phyloP scores from a whole-genome alignment of 345 rosid genomes.

The Hevea brasiliensis region DNA sequence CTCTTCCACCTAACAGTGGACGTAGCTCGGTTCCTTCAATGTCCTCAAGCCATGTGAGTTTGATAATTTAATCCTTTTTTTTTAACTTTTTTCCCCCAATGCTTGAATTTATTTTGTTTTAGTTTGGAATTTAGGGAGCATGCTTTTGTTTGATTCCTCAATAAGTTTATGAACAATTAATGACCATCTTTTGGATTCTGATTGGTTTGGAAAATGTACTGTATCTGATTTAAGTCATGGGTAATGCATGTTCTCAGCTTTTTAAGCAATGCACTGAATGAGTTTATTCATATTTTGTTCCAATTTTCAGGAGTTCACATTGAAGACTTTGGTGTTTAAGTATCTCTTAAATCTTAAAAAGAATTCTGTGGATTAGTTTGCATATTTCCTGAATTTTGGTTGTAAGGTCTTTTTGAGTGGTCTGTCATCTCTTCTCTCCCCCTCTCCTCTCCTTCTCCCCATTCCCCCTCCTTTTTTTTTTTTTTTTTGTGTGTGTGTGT shows the following conservation, averaged over 20 bases:
- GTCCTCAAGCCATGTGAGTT: slow-evolving; percentile 44
- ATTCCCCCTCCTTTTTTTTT: no score
- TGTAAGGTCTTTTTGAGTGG: neutral
- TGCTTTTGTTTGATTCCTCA: slow-evolving; percentile 8
- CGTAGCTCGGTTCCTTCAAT: slow-evolving; percentile 39
- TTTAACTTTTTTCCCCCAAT: neutral
- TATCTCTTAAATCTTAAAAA: neutral
- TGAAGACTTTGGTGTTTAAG: neutral
- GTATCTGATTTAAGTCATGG: neutral
- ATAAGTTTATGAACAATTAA: neutral
- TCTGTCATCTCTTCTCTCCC: no score
- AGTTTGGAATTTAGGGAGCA: neutral
- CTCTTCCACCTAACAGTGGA: slow-evolving; percentile 33
- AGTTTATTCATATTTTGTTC: neutral
- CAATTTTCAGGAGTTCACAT: neutral
- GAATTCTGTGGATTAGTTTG: neutral
- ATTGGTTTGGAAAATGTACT: neutral
- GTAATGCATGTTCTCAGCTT: neutral
- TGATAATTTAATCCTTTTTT: neutral
- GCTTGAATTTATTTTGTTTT: slow-evolving; percentile 1
- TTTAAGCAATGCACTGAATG: neutral
- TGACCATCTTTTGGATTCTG: neutral
- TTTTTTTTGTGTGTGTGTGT: neutral
- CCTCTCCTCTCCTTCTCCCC: no score
- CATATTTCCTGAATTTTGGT: neutral